Conservation (phyloP, 2,329 filamentous ascomycete genomes). For the Cordyceps sp. region DNA sequence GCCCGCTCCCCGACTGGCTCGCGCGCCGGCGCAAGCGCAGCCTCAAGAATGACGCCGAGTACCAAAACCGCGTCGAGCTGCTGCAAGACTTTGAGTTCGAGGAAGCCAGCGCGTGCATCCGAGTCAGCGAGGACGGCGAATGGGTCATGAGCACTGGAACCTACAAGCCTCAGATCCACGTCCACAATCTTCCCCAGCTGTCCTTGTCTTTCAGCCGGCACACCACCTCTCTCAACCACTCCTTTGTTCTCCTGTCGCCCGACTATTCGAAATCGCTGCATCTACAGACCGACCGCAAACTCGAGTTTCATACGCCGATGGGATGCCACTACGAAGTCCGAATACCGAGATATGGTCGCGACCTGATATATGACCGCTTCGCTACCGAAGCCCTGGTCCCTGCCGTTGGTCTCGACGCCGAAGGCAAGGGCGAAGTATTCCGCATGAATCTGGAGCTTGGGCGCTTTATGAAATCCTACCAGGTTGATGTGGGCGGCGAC, state of each 20-base stretch:
- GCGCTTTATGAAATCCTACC: constrained; percentile 86
- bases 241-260: constrained; percentile 71
- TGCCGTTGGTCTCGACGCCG: constrained; percentile 69
- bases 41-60: constrained; percentile 83
- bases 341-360: constrained; percentile 82
- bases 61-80: constrained; percentile 82
- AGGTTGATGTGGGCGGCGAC: constrained; percentile 77
- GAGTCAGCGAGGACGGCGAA: constrained; percentile 85
- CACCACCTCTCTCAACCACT: constrained; percentile 81
- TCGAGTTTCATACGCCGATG: constrained; percentile 84
- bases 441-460: constrained; percentile 82
- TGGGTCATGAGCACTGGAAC: constrained; percentile 93
- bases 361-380: constrained; percentile 67
- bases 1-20: constrained; percentile 90
- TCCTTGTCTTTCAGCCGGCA: constrained; percentile 89
- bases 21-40: constrained; percentile 77
- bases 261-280: constrained; percentile 94
- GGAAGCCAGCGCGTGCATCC: constrained; percentile 79
- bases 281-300: constrained; percentile 74
- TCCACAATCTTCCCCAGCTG: constrained; percentile 85
- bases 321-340: constrained; percentile 82
- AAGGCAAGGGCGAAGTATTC: constrained; percentile 84
- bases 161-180: constrained; percentile 57
- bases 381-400: constrained; percentile 78
- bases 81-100: constrained; percentile 97